These are phyloP conservation scores for Trichomonas vaginalis DNA, from an alignment of 208 protist species.

Conservation along the genomic window DNA sequence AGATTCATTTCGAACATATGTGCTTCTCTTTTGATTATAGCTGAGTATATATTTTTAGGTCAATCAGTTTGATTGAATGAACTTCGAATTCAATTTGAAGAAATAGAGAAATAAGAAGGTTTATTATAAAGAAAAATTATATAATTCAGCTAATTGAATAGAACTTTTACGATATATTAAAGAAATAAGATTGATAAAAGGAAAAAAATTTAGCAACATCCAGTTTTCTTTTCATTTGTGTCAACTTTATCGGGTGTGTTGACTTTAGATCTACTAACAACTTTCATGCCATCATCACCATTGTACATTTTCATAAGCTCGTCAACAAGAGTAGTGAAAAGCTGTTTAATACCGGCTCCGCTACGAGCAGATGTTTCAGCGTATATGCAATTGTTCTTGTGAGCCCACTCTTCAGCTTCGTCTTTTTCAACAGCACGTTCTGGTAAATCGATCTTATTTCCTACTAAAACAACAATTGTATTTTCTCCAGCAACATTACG, in stretches of 20 bases:
- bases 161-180: too few species aligned
- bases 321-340: not conserved
- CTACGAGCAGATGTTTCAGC: not conserved
- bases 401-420: not conserved
- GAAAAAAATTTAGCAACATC: not conserved
- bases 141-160: too few species aligned
- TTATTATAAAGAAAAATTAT: too few species aligned
- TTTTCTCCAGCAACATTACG: not conserved
- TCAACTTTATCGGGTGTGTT: not conserved
- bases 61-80: too few species aligned
- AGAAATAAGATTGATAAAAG: too few species aligned
- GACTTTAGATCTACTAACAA: not conserved
- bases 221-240: not conserved
- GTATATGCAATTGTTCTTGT: not conserved
- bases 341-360: not conserved
- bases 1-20: too few species aligned
- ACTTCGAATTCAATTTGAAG: too few species aligned
- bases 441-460: not conserved
- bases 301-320: not conserved
- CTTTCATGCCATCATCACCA: not conserved
- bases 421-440: not conserved
- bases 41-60: too few species aligned
- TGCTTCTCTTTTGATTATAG: too few species aligned
- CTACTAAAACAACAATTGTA: not conserved
- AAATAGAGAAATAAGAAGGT: too few species aligned